phyloP scores from a whole-genome alignment of 805 yeast species.

The Starmerella kuoi region DNA sequence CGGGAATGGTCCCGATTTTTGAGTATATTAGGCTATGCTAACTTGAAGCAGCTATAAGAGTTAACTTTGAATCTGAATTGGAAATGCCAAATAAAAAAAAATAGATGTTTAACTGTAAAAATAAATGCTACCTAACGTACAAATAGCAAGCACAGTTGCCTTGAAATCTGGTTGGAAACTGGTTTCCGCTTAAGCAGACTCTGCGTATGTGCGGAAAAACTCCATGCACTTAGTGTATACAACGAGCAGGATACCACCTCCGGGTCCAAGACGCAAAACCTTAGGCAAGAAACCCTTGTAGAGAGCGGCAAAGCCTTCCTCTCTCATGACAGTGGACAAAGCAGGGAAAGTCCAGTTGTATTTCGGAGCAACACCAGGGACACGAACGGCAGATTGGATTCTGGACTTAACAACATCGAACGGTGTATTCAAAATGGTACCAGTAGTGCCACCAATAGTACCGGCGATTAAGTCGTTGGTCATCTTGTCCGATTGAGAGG shows the following conservation, averaged over 20 bases:
- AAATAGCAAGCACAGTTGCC: too few relatives aligned
- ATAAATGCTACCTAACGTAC: too few relatives aligned
- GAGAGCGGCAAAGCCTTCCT: constrained; percentile 85
- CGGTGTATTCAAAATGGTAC: constrained; percentile 92
- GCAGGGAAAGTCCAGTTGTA: constrained; percentile 90
- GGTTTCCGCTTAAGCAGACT: too few relatives aligned
- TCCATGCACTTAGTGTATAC: constrained; percentile 95
- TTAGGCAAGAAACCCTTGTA: constrained; percentile 96
- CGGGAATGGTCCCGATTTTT: too few relatives aligned
- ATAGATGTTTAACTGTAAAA: too few relatives aligned
- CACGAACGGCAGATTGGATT: constrained; percentile 62
- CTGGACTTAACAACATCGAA: constrained; percentile 93
- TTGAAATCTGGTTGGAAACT: too few relatives aligned
- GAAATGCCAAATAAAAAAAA: too few relatives aligned
- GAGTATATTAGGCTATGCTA: too few relatives aligned
- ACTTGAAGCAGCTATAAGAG: too few relatives aligned
- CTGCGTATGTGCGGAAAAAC: constrained; percentile 42
- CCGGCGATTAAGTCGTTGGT: constrained; percentile 84
- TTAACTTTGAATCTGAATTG: too few relatives aligned
- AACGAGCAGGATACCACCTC: constrained; percentile 95
- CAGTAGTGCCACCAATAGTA: constrained; percentile 91
- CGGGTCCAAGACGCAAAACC: constrained; percentile 95
- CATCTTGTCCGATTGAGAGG: constrained; percentile 59
- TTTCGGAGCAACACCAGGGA: constrained; percentile 66
- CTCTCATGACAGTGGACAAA: constrained; percentile 57